A percentile compares a stretch with the other conserved stretches of the same genome.
Evolutionary conservation across 1,139 yeast species (phyloP).

Genomic region (Magnusiomyces tetraspermus): DNA sequence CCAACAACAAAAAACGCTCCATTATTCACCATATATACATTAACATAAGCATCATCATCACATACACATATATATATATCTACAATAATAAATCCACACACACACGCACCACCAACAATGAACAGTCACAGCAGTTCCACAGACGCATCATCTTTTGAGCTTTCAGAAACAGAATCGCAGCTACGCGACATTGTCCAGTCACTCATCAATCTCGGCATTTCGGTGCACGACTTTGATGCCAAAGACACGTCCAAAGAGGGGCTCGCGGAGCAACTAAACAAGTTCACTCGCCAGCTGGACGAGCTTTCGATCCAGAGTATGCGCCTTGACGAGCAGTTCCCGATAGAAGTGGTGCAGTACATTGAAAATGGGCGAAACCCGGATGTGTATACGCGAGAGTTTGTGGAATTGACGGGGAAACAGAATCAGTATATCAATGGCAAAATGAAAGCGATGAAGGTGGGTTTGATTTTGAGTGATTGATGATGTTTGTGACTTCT

Average conservation of each 20-base stretch:
- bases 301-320: slow-evolving; percentile 12
- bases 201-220: slow-evolving; percentile 77
- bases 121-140: too few relatives aligned
- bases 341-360: slow-evolving; percentile 66
- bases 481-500: too few relatives aligned
- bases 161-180: slow-evolving; percentile 43
- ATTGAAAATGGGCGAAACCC: slow-evolving; percentile 96
- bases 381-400: slow-evolving; percentile 91
- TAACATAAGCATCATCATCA: too few relatives aligned
- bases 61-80: too few relatives aligned
- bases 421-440: slow-evolving; percentile 85
- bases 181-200: slow-evolving; percentile 71
- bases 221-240: slow-evolving; percentile 51
- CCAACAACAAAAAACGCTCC: too few relatives aligned
- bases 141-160: background rate
- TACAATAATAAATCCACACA: too few relatives aligned
- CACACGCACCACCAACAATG: too few relatives aligned
- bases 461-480: slow-evolving; percentile 9
- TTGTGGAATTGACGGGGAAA: slow-evolving; percentile 82
- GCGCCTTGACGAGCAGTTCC: slow-evolving; percentile 43
- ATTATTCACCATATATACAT: too few relatives aligned
- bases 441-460: slow-evolving; percentile 39
- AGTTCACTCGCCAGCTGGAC: slow-evolving; percentile 9
- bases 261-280: slow-evolving; percentile 2
- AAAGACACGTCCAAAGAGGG: slow-evolving; percentile 5